Percentiles rank a stretch among this genome's conserved stretches.
These are phyloP conservation scores for Jatropha curcas DNA, from an alignment of 345 rosid genomes.

Conservation along the genomic window DNA sequence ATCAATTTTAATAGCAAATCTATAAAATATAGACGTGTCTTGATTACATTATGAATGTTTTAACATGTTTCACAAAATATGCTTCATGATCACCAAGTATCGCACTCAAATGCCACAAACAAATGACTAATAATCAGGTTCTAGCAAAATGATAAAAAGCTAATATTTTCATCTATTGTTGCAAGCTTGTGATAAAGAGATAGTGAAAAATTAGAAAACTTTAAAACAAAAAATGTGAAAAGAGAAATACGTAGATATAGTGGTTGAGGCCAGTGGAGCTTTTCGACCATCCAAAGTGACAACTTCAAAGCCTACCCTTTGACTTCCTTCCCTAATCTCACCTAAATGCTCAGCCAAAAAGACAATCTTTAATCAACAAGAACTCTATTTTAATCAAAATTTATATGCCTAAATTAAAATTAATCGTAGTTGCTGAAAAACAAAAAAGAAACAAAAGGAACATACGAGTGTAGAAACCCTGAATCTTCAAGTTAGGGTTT, in stretches of 20 bases:
- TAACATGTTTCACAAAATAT: no score
- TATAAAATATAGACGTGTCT: no score
- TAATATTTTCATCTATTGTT: neutral
- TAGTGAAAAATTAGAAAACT: neutral
- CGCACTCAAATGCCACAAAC: no score
- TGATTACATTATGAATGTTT: no score
- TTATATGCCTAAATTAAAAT: no score
- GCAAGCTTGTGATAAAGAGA: neutral
- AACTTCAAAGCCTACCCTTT: slow-evolving; percentile 67
- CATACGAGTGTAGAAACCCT: slow-evolving; percentile 66
- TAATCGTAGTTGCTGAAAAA: neutral
- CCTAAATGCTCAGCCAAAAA: slow-evolving; percentile 30
- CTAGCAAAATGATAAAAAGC: neutral
- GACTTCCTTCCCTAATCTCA: slow-evolving; percentile 55
- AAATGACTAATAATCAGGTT: neutral
- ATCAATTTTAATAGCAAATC: no score
- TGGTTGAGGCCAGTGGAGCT: slow-evolving; percentile 57
- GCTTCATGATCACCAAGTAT: no score
- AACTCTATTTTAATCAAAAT: no score
- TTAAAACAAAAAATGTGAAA: neutral
- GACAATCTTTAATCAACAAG: no score
- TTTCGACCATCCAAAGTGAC: slow-evolving; percentile 59
- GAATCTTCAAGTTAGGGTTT: slow-evolving; percentile 52
- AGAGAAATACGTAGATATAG: slow-evolving; percentile 41
- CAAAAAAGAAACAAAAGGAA: neutral